Conservation (phyloP, 371 early-diverging fungal genomes). For the Haplosporangium sp. region DNA sequence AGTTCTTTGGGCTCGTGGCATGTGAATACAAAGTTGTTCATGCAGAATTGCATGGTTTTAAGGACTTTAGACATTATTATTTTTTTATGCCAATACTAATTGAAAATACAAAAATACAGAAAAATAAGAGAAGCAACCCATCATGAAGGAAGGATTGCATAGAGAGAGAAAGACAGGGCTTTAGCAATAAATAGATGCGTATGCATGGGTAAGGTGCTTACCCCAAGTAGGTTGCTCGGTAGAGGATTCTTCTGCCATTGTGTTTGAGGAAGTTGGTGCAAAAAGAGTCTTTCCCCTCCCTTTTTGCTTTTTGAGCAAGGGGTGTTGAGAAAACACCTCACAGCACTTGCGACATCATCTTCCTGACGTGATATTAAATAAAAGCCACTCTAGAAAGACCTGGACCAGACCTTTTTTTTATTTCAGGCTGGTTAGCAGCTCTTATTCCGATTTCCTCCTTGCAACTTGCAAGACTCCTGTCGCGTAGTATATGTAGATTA, state of each 20-base stretch:
- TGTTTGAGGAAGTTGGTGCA: conserved; percentile 1
- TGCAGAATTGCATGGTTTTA: background rate
- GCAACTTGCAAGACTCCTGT: background rate
- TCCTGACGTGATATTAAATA: conserved; percentile 13
- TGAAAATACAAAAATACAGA: no score
- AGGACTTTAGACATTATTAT: background rate
- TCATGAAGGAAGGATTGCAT: background rate
- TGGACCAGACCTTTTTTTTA: no score
- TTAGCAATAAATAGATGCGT: no score
- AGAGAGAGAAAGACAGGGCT: background rate
- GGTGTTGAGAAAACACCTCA: background rate
- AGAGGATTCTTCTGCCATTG: conserved; percentile 34
- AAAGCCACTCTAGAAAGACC: conserved; percentile 4
- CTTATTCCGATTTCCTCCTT: background rate
- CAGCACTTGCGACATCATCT: background rate
- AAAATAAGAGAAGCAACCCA: no score
- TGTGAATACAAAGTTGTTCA: conserved; percentile 2
- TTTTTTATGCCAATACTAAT: background rate
- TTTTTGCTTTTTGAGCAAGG: conserved; percentile 4
- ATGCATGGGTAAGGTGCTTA: conserved; percentile 18
- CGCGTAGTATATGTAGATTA: background rate
- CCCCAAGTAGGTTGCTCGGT: conserved; percentile 45
- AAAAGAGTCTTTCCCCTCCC: background rate
- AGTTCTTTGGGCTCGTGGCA: background rate
- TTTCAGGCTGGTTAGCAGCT: background rate